Evolutionary conservation across 1,139 yeast genomes (phyloP).

Genomic region (Magnusiomyces magnusii): DNA sequence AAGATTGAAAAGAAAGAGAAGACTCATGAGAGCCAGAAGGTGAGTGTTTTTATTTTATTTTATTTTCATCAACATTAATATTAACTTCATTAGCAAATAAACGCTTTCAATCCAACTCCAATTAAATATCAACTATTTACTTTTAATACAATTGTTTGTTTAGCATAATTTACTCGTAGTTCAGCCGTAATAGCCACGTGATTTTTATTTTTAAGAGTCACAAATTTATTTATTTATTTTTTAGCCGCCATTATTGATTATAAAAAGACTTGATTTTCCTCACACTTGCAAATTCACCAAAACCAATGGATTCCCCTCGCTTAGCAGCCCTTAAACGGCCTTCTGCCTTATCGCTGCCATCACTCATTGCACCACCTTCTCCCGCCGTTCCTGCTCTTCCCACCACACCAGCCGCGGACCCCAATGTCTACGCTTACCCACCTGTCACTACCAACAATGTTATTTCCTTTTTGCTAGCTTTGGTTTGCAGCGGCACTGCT

Average conservation of each 20-base stretch:
- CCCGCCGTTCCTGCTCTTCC: neutral
- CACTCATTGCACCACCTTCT: neutral
- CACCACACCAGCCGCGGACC: neutral
- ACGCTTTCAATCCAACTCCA: too few relatives aligned
- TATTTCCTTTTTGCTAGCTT: constrained; percentile 18
- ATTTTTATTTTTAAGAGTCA: too few relatives aligned
- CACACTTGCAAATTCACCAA: too few relatives aligned
- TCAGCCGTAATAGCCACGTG: too few relatives aligned
- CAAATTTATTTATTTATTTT: too few relatives aligned
- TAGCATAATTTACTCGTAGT: too few relatives aligned
- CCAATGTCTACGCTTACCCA: neutral
- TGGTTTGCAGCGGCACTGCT: constrained; percentile 51
- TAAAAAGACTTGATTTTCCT: too few relatives aligned
- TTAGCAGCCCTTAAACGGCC: constrained; percentile 40
- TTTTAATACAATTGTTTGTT: too few relatives aligned
- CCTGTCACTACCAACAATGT: neutral
- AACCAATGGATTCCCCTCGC: constrained; percentile 70
- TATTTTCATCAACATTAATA: neutral
- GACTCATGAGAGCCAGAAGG: constrained; percentile 98
- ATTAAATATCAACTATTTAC: too few relatives aligned
- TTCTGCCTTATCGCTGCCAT: neutral
- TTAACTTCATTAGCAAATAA: constrained; percentile 11
- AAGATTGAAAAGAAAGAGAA: constrained; percentile 99
- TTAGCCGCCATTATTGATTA: too few relatives aligned
- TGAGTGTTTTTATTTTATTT: constrained; percentile 15